These are phyloP conservation scores for Inonotus obliquus DNA, from an alignment of 1,284 basidiomycete genomes.

Conservation along the genomic window DNA sequence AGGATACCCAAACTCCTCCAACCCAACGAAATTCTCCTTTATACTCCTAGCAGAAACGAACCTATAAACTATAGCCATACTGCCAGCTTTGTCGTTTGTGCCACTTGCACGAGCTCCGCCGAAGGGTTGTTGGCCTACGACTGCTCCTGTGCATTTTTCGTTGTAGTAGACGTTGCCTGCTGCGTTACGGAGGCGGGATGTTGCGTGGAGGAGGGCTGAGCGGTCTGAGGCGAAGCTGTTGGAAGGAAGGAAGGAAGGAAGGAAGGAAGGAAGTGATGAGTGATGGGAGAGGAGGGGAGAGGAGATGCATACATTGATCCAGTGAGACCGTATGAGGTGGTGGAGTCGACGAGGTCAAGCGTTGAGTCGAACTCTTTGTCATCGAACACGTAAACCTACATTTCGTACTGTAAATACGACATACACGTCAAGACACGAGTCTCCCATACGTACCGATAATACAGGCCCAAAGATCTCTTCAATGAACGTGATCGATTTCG, in stretches of 20 bases:
- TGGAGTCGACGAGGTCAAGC: conserved; percentile 82
- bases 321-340: conserved; percentile 88
- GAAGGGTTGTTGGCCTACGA: conserved; percentile 96
- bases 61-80: conserved; percentile 84
- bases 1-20: conserved; percentile 79
- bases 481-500: conserved; percentile 85
- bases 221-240: conserved; percentile 79
- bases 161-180: conserved; percentile 94
- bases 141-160: conserved; percentile 94
- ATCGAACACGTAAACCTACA: conserved; percentile 77
- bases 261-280: conserved; percentile 7
- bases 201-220: conserved; percentile 67
- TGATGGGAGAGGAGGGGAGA: neutral
- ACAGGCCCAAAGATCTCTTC: conserved; percentile 99
- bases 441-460: conserved; percentile 63
- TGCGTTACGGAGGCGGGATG: conserved; percentile 78
- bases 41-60: conserved; percentile 90
- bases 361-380: conserved; percentile 84
- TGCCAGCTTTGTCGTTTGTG: conserved; percentile 98
- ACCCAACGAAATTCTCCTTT: conserved; percentile 90
- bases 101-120: conserved; percentile 91
- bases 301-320: conserved; percentile 69
- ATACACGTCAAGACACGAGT: conserved; percentile 38
- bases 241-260: neutral
- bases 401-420: conserved; percentile 12